phyloP scores from a whole-genome alignment of 768 basidiomycete genomes.

The Serendipita sp. region DNA sequence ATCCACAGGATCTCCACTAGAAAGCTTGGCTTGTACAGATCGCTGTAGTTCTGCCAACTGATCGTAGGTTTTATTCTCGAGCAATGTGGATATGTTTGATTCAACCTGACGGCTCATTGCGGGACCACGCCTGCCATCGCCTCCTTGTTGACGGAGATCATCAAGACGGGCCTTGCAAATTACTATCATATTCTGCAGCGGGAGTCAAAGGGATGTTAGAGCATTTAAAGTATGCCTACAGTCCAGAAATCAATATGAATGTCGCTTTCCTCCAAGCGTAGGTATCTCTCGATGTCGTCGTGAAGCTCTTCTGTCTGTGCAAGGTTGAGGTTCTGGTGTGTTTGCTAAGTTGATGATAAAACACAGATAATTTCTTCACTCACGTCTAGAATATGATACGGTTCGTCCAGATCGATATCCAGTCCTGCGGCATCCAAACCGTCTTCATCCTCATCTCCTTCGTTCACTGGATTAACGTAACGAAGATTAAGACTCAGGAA shows the following conservation, averaged over 20 bases:
- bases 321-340: slow-evolving; percentile 55
- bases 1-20: slow-evolving; percentile 87
- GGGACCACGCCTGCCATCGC: slow-evolving; percentile 31
- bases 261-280: slow-evolving; percentile 68
- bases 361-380: slow-evolving; percentile 17
- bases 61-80: slow-evolving; percentile 74
- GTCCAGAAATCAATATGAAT: slow-evolving; percentile 96
- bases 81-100: slow-evolving; percentile 59
- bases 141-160: slow-evolving; percentile 42
- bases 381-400: slow-evolving; percentile 93
- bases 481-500: slow-evolving; percentile 91
- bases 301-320: slow-evolving; percentile 87
- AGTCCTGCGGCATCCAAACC: slow-evolving; percentile 72
- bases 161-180: slow-evolving; percentile 86
- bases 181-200: slow-evolving; percentile 80
- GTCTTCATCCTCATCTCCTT: slow-evolving; percentile 38
- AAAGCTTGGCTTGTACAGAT: slow-evolving; percentile 73
- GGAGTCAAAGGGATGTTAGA: slow-evolving; percentile 3
- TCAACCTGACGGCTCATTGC: slow-evolving; percentile 70
- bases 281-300: slow-evolving; percentile 84
- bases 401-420: slow-evolving; percentile 96
- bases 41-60: slow-evolving; percentile 70
- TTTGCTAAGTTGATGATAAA: slow-evolving; percentile 8
- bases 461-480: slow-evolving; percentile 46
- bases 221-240: slow-evolving; percentile 26